These are phyloP conservation scores for Chenopodium quinoa DNA, from an alignment of 148 eudicot species.

Conservation along the genomic window DNA sequence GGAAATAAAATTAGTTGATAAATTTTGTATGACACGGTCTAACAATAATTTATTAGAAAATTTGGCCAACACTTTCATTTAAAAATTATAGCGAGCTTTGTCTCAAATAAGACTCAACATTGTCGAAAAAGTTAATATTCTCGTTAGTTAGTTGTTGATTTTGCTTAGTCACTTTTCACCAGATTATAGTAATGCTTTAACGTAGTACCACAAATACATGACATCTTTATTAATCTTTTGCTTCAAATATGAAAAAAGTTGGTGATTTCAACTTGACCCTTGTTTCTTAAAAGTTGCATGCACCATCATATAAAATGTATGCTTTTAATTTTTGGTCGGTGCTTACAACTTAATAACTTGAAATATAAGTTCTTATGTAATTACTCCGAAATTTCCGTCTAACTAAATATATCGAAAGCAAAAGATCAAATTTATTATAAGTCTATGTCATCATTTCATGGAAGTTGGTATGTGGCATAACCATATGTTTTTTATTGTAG, in stretches of 20 bases:
- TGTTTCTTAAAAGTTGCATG: slow-evolving; percentile 5
- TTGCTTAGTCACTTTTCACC: slow-evolving; percentile 10
- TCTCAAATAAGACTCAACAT: background rate
- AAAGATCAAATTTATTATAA: slow-evolving; percentile 2
- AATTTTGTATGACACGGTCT: background rate
- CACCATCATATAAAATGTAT: background rate
- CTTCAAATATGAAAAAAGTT: background rate
- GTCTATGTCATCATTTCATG: slow-evolving; percentile 24
- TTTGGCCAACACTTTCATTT: background rate
- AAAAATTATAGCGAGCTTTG: too few relatives aligned
- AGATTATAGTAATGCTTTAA: background rate
- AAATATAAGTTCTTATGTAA: slow-evolving; percentile 9
- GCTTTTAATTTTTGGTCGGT: slow-evolving; percentile 20
- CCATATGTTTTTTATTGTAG: slow-evolving; percentile 18
- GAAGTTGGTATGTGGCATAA: slow-evolving; percentile 4
- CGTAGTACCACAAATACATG: background rate
- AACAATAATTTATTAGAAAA: too few relatives aligned
- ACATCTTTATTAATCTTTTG: background rate
- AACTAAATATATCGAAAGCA: slow-evolving; percentile 6
- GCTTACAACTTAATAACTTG: slow-evolving; percentile 10
- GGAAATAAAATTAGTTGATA: background rate
- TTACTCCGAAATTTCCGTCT: slow-evolving; percentile 16
- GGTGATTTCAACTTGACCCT: background rate
- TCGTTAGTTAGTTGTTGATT: background rate
- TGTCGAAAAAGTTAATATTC: background rate